Evolutionary conservation across 495 filamentous ascomycete genomes (phyloP).

Genomic region (Talaromyces wortmannii): DNA sequence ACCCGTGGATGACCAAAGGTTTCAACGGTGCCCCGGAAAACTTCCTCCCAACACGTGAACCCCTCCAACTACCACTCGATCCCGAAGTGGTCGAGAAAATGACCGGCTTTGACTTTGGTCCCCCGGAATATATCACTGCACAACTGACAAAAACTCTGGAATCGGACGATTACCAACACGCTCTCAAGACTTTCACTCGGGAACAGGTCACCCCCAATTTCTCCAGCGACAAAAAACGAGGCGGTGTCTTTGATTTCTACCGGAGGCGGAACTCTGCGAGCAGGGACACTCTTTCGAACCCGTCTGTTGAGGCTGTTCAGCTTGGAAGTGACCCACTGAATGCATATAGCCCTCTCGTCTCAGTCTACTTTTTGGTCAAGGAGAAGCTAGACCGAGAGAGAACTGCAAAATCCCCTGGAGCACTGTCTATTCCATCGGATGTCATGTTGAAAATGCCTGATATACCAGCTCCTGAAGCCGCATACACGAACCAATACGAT

Average conservation of each 20-base stretch:
- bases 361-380: conserved; percentile 90
- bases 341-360: conserved; percentile 87
- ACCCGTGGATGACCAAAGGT: conserved; percentile 97
- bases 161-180: conserved; percentile 86
- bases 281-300: conserved; percentile 79
- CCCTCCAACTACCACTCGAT: conserved; percentile 79
- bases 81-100: conserved; percentile 79
- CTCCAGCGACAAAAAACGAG: conserved; percentile 73
- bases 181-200: conserved; percentile 60
- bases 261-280: conserved; percentile 89
- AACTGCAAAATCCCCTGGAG: conserved; percentile 54
- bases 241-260: conserved; percentile 94
- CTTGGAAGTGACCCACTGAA: conserved; percentile 85
- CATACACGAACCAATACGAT: conserved; percentile 87
- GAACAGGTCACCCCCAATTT: conserved; percentile 56
- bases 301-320: conserved; percentile 76
- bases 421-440: conserved; percentile 51
- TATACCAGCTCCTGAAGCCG: conserved; percentile 75
- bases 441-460: conserved; percentile 62
- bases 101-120: conserved; percentile 97
- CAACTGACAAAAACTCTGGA: conserved; percentile 80
- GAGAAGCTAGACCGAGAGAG: conserved; percentile 88
- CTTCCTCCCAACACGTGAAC: conserved; percentile 75
- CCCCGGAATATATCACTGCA: conserved; percentile 69
- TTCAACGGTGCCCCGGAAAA: conserved; percentile 84